A percentile compares a stretch with the other conserved stretches of the same genome.
These are phyloP conservation scores for Aspergillus alliaceus DNA, from an alignment of 2,329 filamentous ascomycete species.

Conservation along the genomic window DNA sequence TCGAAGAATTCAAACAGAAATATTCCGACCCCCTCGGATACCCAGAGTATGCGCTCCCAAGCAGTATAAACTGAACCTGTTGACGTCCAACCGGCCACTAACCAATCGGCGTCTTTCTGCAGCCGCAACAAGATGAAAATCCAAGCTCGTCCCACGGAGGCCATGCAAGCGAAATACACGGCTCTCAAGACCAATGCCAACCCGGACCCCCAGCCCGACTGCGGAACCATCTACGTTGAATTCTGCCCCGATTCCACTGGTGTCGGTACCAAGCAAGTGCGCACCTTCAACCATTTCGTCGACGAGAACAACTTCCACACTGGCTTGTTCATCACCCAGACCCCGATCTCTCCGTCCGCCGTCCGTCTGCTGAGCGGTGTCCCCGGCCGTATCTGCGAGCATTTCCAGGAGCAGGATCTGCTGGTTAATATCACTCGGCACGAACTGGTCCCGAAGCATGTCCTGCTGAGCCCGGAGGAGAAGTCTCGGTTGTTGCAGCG, in stretches of 20 bases:
- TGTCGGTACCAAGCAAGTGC: constrained; percentile 90
- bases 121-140: constrained; percentile 85
- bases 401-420: constrained; percentile 92
- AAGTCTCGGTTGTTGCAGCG: constrained; percentile 81
- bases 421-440: constrained; percentile 98
- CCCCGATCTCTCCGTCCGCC: constrained; percentile 79
- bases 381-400: constrained; percentile 79
- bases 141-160: constrained; percentile 77
- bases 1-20: constrained; percentile 74
- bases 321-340: constrained; percentile 85
- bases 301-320: constrained; percentile 78
- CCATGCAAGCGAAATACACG: constrained; percentile 83
- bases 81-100: not conserved
- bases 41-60: constrained; percentile 63
- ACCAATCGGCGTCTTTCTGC: not conserved
- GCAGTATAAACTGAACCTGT: too few species aligned
- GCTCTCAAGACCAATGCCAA: constrained; percentile 67
- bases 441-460: constrained; percentile 91
- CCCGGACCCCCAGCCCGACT: constrained; percentile 69
- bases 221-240: constrained; percentile 90
- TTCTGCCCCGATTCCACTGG: constrained; percentile 73
- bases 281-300: constrained; percentile 81
- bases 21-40: constrained; percentile 73
- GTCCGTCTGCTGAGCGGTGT: constrained; percentile 82
- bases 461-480: constrained; percentile 86